These are phyloP conservation scores for Cucurbita argyrosperma DNA, from an alignment of 306 rosid genomes.

Conservation along the genomic window DNA sequence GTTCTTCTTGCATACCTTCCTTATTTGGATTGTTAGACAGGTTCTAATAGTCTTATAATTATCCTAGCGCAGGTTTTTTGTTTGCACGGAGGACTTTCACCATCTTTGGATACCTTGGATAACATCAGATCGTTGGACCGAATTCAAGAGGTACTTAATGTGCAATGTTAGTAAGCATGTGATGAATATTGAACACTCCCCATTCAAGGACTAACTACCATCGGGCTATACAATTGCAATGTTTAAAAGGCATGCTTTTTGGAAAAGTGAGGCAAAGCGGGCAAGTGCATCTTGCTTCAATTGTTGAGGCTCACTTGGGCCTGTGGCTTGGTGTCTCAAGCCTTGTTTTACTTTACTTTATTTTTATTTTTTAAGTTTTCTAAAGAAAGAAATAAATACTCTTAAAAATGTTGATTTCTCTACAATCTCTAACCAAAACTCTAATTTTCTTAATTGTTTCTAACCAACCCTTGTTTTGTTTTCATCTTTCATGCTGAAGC, in stretches of 20 bases:
- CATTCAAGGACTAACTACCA: not conserved
- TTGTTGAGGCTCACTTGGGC: not conserved
- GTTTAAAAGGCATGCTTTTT: not conserved
- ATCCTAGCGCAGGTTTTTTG: slow-evolving; percentile 51
- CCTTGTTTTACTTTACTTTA: not conserved
- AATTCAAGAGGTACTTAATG: slow-evolving; percentile 67
- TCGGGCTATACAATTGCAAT: not conserved
- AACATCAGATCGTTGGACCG: slow-evolving; percentile 85
- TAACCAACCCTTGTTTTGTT: not conserved
- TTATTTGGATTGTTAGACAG: not conserved
- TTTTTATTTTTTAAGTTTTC: not conserved
- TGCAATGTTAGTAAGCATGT: not conserved
- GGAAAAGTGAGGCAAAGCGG: not conserved
- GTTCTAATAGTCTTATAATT: not conserved
- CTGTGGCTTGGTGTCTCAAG: not conserved
- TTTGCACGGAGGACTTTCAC: slow-evolving; percentile 97
- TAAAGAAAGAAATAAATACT: not conserved
- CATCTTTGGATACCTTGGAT: slow-evolving; percentile 86
- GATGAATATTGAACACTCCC: not conserved
- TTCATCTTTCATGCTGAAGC: not conserved
- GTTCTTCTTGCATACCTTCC: slow-evolving; percentile 1
- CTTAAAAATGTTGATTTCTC: not conserved
- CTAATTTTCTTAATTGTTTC: not conserved
- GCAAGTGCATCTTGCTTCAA: not conserved
- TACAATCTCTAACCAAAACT: not conserved